Percentiles rank a stretch among this genome's conserved stretches.
Conservation (phyloP, 2,329 filamentous ascomycete species). For the Corynespora cassiicola region DNA sequence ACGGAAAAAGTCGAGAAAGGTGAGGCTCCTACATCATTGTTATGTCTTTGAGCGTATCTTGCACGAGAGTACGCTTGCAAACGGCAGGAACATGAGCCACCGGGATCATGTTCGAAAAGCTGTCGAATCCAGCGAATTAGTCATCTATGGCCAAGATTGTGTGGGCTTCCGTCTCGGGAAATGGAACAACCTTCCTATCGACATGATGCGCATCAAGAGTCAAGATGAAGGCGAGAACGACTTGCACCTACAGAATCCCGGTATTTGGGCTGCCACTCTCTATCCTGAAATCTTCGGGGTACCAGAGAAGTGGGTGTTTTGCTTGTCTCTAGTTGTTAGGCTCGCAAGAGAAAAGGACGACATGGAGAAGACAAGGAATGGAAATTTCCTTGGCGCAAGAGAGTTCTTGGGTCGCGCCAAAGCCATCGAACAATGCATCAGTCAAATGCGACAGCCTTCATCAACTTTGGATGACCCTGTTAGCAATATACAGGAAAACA, state of each 20-base stretch:
- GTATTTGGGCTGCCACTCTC: conserved; percentile 48
- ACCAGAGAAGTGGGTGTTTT: conserved; percentile 47
- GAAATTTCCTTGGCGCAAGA: conserved; percentile 20
- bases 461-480: conserved; percentile 1
- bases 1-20: conserved; percentile 49
- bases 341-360: conserved; percentile 52
- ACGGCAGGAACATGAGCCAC: conserved; percentile 11
- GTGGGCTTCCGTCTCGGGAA: conserved; percentile 39
- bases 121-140: conserved; percentile 19
- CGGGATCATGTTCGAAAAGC: conserved; percentile 17
- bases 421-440: conserved; percentile 41
- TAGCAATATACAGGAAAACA: conserved; percentile 30
- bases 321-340: conserved; percentile 44
- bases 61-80: conserved; percentile 48
- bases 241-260: conserved; percentile 51
- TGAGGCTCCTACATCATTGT: conserved; percentile 55
- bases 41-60: conserved; percentile 56
- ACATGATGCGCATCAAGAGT: conserved; percentile 40
- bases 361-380: conserved; percentile 20
- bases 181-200: conserved; percentile 39
- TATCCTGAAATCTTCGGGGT: conserved; percentile 56
- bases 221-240: conserved; percentile 53
- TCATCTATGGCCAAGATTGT: conserved; percentile 36
- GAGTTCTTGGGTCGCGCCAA: conserved; percentile 43
- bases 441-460: conserved; percentile 16